phyloP scores from a whole-genome alignment of 805 yeast species.

The Lipomyces lipofer region DNA sequence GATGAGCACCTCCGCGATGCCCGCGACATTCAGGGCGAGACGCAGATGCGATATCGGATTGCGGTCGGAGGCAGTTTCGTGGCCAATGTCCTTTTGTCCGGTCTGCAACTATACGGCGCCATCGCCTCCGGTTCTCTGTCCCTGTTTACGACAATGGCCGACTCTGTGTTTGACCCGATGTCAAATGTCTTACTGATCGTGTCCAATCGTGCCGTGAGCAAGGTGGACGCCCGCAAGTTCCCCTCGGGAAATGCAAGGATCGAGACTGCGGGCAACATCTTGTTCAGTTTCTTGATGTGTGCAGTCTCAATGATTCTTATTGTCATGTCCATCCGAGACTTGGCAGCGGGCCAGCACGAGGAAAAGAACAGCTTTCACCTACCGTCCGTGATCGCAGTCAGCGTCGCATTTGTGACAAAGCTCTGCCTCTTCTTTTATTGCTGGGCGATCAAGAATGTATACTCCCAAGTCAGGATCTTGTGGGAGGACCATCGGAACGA shows the following conservation, averaged over 20 bases:
- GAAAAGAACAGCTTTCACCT: conserved; percentile 5
- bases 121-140: conserved; percentile 24
- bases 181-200: conserved; percentile 14
- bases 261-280: conserved; percentile 24
- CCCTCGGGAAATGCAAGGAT: conserved; percentile 21
- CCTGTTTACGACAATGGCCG: conserved; percentile 25
- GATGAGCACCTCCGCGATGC: conserved; percentile 12
- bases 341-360: background rate
- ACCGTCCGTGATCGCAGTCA: conserved; percentile 18
- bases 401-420: conserved; percentile 19
- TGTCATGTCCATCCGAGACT: conserved; percentile 16
- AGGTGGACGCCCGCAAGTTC: conserved; percentile 12
- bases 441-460: conserved; percentile 12
- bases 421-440: conserved; percentile 16
- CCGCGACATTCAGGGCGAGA: background rate
- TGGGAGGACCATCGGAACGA: conserved; percentile 27
- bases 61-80: conserved; percentile 21
- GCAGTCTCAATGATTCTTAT: conserved; percentile 20
- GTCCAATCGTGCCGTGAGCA: conserved; percentile 13
- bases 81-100: conserved; percentile 17
- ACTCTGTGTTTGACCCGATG: conserved; percentile 21
- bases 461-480: conserved; percentile 16
- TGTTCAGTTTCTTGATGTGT: conserved; percentile 21
- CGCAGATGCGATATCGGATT: conserved; percentile 5
- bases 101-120: conserved; percentile 20